These are phyloP conservation scores for Amanita pallidorosea DNA, from an alignment of 768 basidiomycete species.

Conservation along the genomic window DNA sequence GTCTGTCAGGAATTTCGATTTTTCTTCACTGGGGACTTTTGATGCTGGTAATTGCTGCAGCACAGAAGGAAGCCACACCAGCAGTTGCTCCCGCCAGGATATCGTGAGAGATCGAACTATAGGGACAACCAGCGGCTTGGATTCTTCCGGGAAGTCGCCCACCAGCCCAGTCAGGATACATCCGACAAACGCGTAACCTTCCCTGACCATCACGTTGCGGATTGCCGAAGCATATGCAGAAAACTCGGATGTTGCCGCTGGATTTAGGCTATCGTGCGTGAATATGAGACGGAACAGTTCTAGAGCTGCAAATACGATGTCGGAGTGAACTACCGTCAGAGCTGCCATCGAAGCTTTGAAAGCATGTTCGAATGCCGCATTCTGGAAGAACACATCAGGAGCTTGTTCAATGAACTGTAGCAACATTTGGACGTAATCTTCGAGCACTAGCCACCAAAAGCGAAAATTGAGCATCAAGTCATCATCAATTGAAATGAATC, in stretches of 20 bases:
- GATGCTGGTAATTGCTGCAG: conserved; percentile 59
- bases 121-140: conserved; percentile 58
- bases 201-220: conserved; percentile 47
- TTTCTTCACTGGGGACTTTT: conserved; percentile 51
- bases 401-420: conserved; percentile 53
- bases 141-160: conserved; percentile 84
- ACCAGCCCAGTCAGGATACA: conserved; percentile 70
- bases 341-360: conserved; percentile 70
- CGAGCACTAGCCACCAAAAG: conserved; percentile 52
- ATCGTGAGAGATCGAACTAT: conserved; percentile 63
- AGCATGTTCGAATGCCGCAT: conserved; percentile 64
- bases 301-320: conserved; percentile 73
- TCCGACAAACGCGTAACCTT: conserved; percentile 62
- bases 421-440: conserved; percentile 85
- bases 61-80: conserved; percentile 62
- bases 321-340: conserved; percentile 73
- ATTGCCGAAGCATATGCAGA: conserved; percentile 54
- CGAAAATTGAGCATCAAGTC: not conserved
- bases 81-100: conserved; percentile 59
- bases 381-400: conserved; percentile 73
- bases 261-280: conserved; percentile 57
- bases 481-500: conserved; percentile 16
- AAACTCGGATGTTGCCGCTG: conserved; percentile 47
- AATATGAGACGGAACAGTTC: conserved; percentile 72
- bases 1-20: conserved; percentile 62